These are phyloP conservation scores for Garcileccinum viscosum DNA, from an alignment of 1,284 basidiomycete genomes.

Conservation along the genomic window DNA sequence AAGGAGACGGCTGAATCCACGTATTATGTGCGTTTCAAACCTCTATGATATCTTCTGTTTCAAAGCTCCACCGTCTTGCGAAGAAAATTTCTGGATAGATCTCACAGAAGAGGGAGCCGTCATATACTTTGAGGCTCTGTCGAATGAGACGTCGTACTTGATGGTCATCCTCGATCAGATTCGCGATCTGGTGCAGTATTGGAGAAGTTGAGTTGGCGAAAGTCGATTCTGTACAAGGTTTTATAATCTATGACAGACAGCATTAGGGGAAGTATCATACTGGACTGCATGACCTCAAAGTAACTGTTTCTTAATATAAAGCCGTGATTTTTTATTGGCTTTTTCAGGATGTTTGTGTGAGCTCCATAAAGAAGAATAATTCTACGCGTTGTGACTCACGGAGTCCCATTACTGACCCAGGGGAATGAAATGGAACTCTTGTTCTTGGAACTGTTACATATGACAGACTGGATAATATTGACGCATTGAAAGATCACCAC, in stretches of 20 bases:
- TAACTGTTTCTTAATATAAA: not conserved
- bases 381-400: too few relatives aligned
- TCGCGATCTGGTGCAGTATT: conserved; percentile 87
- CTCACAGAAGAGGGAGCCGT: conserved; percentile 96
- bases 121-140: conserved; percentile 90
- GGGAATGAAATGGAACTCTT: not conserved
- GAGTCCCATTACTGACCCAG: not conserved
- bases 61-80: conserved; percentile 92
- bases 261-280: not conserved
- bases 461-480: not conserved
- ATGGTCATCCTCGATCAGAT: conserved; percentile 92
- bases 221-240: too few relatives aligned
- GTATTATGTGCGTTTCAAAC: conserved; percentile 94
- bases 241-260: not conserved
- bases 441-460: not conserved
- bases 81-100: conserved; percentile 96
- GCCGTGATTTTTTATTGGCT: too few relatives aligned
- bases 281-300: not conserved
- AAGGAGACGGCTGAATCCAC: conserved; percentile 99
- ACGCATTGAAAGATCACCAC: not conserved
- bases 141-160: conserved; percentile 96
- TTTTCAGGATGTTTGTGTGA: too few relatives aligned
- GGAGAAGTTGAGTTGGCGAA: conserved; percentile 60
- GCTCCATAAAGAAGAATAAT: too few relatives aligned
- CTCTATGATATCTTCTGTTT: conserved; percentile 95